A percentile compares a stretch with the other conserved stretches of the same genome.
These are phyloP conservation scores for Daldinia decipiens DNA, from an alignment of 495 filamentous ascomycete genomes.

Conservation along the genomic window DNA sequence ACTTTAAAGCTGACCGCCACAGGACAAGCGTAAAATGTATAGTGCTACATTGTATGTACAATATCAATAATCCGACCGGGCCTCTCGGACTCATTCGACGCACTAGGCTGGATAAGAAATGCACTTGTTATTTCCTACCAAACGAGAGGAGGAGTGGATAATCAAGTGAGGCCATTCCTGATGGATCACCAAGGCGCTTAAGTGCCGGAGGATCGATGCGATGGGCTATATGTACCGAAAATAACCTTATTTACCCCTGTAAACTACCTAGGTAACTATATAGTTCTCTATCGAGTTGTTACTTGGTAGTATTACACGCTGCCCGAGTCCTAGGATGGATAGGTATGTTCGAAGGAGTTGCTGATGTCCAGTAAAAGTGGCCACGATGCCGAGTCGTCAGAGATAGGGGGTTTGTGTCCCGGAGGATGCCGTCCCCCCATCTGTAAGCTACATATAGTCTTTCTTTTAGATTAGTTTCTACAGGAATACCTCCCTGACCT, in stretches of 20 bases:
- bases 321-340: neutral
- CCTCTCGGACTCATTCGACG: neutral
- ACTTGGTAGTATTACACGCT: neutral
- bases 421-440: neutral
- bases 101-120: neutral
- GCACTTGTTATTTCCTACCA: neutral
- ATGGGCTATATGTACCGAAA: neutral
- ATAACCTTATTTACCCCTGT: slow-evolving; percentile 1
- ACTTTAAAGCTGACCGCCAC: neutral
- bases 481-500: neutral
- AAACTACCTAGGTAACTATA: neutral
- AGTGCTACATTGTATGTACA: neutral
- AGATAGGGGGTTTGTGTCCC: neutral
- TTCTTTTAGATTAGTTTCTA: slow-evolving; percentile 3
- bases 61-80: neutral
- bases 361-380: neutral
- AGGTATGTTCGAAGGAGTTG: neutral
- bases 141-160: neutral
- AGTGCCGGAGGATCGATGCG: neutral
- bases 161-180: neutral
- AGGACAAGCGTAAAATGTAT: neutral
- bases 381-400: neutral
- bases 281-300: neutral
- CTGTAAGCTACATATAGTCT: neutral
- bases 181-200: neutral